Evolutionary conservation across 352 stramenopile genomes (phyloP).

Genomic region (Albugo laibachii): DNA sequence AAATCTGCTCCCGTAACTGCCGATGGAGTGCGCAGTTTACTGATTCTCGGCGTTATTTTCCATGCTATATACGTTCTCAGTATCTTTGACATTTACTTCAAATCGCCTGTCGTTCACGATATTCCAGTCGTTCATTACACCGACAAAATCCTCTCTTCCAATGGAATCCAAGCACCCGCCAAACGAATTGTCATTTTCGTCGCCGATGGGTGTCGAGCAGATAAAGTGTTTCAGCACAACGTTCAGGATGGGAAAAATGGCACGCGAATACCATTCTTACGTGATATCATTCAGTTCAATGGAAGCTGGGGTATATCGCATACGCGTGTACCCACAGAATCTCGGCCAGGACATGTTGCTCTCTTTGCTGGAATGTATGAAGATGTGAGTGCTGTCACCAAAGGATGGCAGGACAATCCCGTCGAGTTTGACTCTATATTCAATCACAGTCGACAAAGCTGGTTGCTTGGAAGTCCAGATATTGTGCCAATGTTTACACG

Average conservation of each 20-base stretch:
- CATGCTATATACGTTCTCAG: slow-evolving; percentile 72
- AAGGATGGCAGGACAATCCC: slow-evolving; percentile 71
- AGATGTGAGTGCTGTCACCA: slow-evolving; percentile 75
- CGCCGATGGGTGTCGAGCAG: slow-evolving; percentile 60
- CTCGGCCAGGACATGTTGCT: slow-evolving; percentile 56
- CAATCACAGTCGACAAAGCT: slow-evolving; percentile 46
- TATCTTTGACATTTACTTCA: slow-evolving; percentile 86
- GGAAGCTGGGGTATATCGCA: slow-evolving; percentile 72
- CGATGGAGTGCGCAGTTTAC: slow-evolving; percentile 8
- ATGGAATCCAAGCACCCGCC: slow-evolving; percentile 15
- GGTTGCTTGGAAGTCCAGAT: slow-evolving; percentile 64
- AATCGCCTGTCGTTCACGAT: slow-evolving; percentile 49
- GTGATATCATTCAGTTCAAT: slow-evolving; percentile 21
- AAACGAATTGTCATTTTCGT: slow-evolving; percentile 66
- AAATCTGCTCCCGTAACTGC: background rate
- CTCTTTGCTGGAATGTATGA: slow-evolving; percentile 80
- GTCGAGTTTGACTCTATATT: slow-evolving; percentile 79
- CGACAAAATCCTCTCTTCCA: slow-evolving; percentile 10
- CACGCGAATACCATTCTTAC: slow-evolving; percentile 38
- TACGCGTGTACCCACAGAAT: slow-evolving; percentile 74
- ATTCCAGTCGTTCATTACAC: slow-evolving; percentile 28
- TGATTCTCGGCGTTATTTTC: slow-evolving; percentile 57
- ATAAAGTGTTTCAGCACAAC: slow-evolving; percentile 53
- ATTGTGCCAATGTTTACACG: slow-evolving; percentile 77
- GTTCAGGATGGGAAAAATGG: slow-evolving; percentile 8